Evolutionary conservation across 495 filamentous ascomycete species (phyloP), one percentile per base, ranked within the genome.

Genomic region (Parachaetomium inaequale): DNA sequence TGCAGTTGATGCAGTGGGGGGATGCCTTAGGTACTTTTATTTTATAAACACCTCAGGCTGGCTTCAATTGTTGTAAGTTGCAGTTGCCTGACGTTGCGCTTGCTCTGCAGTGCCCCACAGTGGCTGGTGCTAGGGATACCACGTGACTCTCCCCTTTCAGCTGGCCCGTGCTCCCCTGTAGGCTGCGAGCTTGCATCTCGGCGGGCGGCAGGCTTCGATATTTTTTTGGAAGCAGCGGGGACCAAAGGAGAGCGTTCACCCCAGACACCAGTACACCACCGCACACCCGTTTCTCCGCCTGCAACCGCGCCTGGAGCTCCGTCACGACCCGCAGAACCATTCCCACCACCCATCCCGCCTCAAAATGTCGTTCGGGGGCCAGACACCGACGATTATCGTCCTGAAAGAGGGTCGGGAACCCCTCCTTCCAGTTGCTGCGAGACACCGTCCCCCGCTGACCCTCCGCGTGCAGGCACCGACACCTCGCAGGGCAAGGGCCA

Each of bases 301-400:
- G 46, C 29, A 40, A 42, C 45, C 29, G 51, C 43, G 56, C 11
- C 56, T 38, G 23, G 50, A 71, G 66, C 61, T 65, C 65, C 49
- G 61, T 55, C 29, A 38, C 51, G 38, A 54, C 25, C 43, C 14
- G 4, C 47, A 42, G 52, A 70, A 56, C 23, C 19, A 43, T 26
- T 29, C 28, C 45, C 23, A 51, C 5, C 42, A 38, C 7, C 36
- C 25, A 59, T 23, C 61, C 50, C 58, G 21, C 51, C 54, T 21
- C 52, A 61, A 72, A 63, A 97, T 97, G 93, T 93, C 92, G 74
- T 98, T 98, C 81, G 91, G 91, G 76, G 94, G 93, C 76, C 94
- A 98, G 79, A 92, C 94, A 67, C 94, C 94, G 74, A 98, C 95
- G 63, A 98, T 98, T 74, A 90, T 98, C 73, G 95, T 98, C 78